Conservation (phyloP, 2,329 filamentous ascomycete genomes). For the Trichoderma lentiforme region DNA sequence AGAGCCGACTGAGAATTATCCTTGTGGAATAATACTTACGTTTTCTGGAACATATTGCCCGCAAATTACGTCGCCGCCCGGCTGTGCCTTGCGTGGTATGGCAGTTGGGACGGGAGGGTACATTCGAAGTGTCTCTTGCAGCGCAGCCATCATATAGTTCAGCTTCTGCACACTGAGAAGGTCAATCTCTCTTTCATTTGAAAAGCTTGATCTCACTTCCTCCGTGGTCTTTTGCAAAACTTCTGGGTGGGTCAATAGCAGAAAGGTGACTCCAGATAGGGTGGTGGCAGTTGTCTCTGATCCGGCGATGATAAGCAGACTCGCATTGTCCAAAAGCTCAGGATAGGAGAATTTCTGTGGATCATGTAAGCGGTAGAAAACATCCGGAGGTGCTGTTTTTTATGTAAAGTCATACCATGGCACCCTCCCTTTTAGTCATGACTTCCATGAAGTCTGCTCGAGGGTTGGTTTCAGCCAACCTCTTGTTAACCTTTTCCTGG, state of each 20-base stretch:
- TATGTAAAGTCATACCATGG: background rate
- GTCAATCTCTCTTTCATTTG: conserved; percentile 19
- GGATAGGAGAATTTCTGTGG: background rate
- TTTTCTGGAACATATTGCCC: conserved; percentile 32
- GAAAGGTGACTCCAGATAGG: conserved; percentile 27
- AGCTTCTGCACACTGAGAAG: conserved; percentile 17
- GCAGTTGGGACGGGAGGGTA: conserved; percentile 42
- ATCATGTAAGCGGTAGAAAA: background rate
- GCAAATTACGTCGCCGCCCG: conserved; percentile 29
- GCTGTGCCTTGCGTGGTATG: conserved; percentile 32
- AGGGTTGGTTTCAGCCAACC: background rate
- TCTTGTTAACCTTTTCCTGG: conserved; percentile 4
- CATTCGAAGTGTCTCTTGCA: conserved; percentile 49
- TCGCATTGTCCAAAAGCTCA: conserved; percentile 1
- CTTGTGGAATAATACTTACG: conserved; percentile 22
- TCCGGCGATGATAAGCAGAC: conserved; percentile 27
- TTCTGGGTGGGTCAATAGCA: conserved; percentile 31
- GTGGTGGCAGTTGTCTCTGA: conserved; percentile 34
- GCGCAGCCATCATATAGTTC: conserved; percentile 47
- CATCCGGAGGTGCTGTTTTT: too few relatives aligned
- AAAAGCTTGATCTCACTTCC: conserved; percentile 29
- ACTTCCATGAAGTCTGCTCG: conserved; percentile 5
- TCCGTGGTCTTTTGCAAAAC: conserved; percentile 30
- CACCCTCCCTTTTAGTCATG: background rate
- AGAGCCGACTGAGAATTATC: background rate